Evolutionary conservation across 768 basidiomycete species (phyloP), one percentile per base, ranked within the genome.

Genomic region (Paxillus involutus): DNA sequence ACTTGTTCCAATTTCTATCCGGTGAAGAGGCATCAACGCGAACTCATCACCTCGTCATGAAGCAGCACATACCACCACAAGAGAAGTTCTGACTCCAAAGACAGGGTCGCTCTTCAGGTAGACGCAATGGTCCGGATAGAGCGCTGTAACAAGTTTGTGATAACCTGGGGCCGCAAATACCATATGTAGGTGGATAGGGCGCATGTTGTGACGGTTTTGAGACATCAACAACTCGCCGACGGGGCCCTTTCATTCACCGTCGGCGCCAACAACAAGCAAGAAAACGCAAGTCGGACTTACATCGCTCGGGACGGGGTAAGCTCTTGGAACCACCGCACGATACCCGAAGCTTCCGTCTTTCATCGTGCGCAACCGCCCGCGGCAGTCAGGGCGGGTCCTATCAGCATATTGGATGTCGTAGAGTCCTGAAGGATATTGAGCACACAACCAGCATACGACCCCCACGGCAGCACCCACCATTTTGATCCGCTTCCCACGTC

Each of bases 141-240:
- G 66, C 1, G 91, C 83, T 0, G 91, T 93, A 16, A 77, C 73
- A 19, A 94, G 80, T 42, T 81, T 86, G 63, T 84, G 84, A 67
- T 77, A 92, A 32, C 89, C 90, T 4, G 80, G 79, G 0, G 89
- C 88, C 49, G 84, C 71, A 52, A 91, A 75, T 73, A 83, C 77
- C 56, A 93, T 71, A 67, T 94, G 92, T 46, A 94, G 63, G 66
- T 94, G 92, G 43, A 81, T 89, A 10, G 92, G 92, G 13, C 92
- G 79, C 74, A 84, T 84, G 53, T 84, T 82, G 62, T 94, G 92
- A 45, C 92, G 77, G 12, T 78, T 78, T 8, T 91, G 73, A 0
- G 64, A 63, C 1, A 70, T 49, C 19, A 93, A 66, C 58, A 94
- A 60, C 14, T 74, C 72, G 0, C 87, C 89, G 3, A 91, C 89